Conservation (phyloP, 2,329 filamentous ascomycete genomes). For the Dissoconium aciculare region DNA sequence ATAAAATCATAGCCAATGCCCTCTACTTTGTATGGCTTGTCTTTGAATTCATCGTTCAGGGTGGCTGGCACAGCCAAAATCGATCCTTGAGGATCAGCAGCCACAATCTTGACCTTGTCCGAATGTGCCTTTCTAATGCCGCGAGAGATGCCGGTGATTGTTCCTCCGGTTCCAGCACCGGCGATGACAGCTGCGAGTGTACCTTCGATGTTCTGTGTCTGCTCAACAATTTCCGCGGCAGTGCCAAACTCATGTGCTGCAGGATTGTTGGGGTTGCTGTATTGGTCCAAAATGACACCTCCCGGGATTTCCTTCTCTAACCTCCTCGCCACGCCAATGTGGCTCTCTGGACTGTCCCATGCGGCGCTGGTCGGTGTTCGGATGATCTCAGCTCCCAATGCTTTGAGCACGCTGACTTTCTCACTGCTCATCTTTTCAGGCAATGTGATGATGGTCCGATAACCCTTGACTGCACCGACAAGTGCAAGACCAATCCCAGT, state of each 20-base stretch:
- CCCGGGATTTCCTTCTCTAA: constrained; percentile 93
- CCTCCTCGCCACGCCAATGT: constrained; percentile 84
- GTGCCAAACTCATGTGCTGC: constrained; percentile 87
- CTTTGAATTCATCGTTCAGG: constrained; percentile 65
- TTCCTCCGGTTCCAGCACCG: constrained; percentile 88
- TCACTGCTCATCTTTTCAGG: constrained; percentile 99
- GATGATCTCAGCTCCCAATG: constrained; percentile 92
- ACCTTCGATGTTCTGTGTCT: constrained; percentile 49
- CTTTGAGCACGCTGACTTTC: constrained; percentile 88
- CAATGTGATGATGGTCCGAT: constrained; percentile 95
- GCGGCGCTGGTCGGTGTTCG: constrained; percentile 91
- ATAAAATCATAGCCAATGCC: constrained; percentile 98
- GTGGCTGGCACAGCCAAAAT: constrained; percentile 69
- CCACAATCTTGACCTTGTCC: constrained; percentile 69
- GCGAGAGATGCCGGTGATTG: constrained; percentile 74
- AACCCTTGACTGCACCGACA: constrained; percentile 89
- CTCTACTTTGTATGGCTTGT: constrained; percentile 91
- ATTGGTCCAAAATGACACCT: constrained; percentile 94
- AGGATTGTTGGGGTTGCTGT: constrained; percentile 82
- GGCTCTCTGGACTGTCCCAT: constrained; percentile 85
- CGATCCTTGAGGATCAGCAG: constrained; percentile 82
- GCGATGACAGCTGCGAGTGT: constrained; percentile 73
- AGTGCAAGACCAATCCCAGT: constrained; percentile 94
- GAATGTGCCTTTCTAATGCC: constrained; percentile 75
- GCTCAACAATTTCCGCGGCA: constrained; percentile 88